Conservation (phyloP, 2,329 filamentous ascomycete genomes). For the Colletotrichum sp. region DNA sequence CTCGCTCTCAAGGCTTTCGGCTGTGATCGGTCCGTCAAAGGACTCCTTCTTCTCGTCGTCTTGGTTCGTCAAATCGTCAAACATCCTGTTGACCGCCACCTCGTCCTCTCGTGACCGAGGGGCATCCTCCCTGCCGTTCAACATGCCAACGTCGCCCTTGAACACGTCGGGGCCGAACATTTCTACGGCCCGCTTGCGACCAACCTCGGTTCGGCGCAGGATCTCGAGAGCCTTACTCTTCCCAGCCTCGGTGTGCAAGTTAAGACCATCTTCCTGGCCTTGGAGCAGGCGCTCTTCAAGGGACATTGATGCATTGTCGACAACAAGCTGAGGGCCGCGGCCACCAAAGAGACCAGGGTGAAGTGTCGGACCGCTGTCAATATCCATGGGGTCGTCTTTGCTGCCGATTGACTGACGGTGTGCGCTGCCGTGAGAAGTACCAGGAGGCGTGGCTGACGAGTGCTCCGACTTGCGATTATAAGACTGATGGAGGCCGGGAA, state of each 20-base stretch:
- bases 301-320: conserved; percentile 43
- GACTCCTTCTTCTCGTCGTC: conserved; percentile 51
- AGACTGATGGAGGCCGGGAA: not conserved
- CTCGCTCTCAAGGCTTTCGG: conserved; percentile 49
- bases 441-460: conserved; percentile 21
- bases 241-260: conserved; percentile 48
- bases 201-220: conserved; percentile 53
- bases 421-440: conserved; percentile 27
- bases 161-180: conserved; percentile 58
- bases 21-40: conserved; percentile 39
- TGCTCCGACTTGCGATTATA: conserved; percentile 20
- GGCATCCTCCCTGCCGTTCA: conserved; percentile 19
- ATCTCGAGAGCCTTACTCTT: conserved; percentile 60
- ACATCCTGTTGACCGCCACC: conserved; percentile 59
- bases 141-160: conserved; percentile 30
- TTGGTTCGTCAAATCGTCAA: conserved; percentile 59
- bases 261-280: conserved; percentile 50
- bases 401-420: conserved; percentile 19
- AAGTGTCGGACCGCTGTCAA: conserved; percentile 39
- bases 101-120: conserved; percentile 42
- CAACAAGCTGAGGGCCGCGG: conserved; percentile 47
- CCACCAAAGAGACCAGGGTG: conserved; percentile 50
- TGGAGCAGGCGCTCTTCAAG: conserved; percentile 58
- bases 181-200: conserved; percentile 54
- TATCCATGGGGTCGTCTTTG: conserved; percentile 43